Conservation (phyloP, 257 asterid species). For the Craterostigma plantagineum region DNA sequence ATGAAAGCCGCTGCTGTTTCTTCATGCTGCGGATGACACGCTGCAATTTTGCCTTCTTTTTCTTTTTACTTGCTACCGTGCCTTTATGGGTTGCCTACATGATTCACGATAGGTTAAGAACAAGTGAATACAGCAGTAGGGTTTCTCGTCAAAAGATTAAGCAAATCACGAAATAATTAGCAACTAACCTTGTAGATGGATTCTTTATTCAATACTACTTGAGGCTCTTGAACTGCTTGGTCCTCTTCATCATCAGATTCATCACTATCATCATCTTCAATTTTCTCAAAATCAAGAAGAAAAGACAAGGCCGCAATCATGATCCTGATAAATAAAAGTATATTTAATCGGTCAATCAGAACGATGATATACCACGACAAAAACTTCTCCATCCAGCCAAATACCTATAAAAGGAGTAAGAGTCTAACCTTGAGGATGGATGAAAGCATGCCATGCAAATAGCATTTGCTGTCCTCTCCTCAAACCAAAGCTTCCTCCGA, state of each 20-base stretch:
- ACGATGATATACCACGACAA: neutral
- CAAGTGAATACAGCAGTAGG: neutral
- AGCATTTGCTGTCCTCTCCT: constrained; percentile 88
- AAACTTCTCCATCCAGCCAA: constrained; percentile 1
- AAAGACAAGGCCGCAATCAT: constrained; percentile 82
- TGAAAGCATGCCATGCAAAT: constrained; percentile 83
- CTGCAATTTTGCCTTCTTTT: constrained; percentile 89
- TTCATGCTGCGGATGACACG: constrained; percentile 85
- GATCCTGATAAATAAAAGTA: constrained; percentile 38
- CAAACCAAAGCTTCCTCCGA: constrained; percentile 78
- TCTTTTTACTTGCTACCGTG: constrained; percentile 86
- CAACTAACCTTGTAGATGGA: constrained; percentile 70
- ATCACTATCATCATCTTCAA: constrained; percentile 58
- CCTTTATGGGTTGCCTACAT: constrained; percentile 78
- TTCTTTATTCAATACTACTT: constrained; percentile 51
- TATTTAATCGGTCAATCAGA: constrained; percentile 1
- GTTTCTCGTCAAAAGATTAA: neutral
- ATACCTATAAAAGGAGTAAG: neutral
- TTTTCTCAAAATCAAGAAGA: constrained; percentile 85
- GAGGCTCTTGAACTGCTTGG: constrained; percentile 28
- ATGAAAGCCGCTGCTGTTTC: constrained; percentile 71
- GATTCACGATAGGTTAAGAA: constrained; percentile 1
- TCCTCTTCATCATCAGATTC: constrained; percentile 72
- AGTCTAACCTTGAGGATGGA: constrained; percentile 40
- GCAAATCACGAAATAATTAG: constrained; percentile 8